phyloP scores from a whole-genome alignment of 106 monocot genomes.

The Chionographis japonica region DNA sequence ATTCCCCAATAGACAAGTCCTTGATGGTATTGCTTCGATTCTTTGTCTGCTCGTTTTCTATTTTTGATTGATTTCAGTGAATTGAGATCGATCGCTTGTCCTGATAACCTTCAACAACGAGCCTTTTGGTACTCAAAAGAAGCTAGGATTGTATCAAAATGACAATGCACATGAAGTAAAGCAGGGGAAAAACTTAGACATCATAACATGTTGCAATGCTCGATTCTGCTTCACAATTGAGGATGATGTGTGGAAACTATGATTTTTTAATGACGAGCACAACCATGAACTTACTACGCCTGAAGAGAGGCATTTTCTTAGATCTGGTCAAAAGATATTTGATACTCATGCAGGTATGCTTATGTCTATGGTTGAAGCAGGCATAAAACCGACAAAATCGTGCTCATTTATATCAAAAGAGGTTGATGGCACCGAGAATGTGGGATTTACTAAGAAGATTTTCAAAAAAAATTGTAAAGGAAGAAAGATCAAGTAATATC shows the following conservation, averaged over 20 bases:
- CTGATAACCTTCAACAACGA: constrained; percentile 10
- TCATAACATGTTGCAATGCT: constrained; percentile 18
- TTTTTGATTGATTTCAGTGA: too few species aligned
- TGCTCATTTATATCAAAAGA: not conserved
- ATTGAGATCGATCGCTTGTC: too few species aligned
- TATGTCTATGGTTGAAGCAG: constrained; percentile 6
- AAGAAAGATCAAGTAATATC: too few species aligned
- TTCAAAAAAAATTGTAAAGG: too few species aligned
- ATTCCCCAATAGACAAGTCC: too few species aligned
- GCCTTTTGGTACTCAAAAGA: constrained; percentile 27
- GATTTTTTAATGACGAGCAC: constrained; percentile 13
- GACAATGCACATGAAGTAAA: constrained; percentile 7
- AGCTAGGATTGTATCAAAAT: constrained; percentile 8
- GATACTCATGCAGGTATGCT: constrained; percentile 4
- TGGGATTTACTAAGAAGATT: too few species aligned
- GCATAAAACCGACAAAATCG: not conserved
- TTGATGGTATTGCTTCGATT: too few species aligned
- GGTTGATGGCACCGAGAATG: not conserved
- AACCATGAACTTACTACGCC: constrained; percentile 18
- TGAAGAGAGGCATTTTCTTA: constrained; percentile 21
- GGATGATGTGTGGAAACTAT: constrained; percentile 16
- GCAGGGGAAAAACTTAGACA: constrained; percentile 7
- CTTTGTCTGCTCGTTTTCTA: too few species aligned
- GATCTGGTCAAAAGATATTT: constrained; percentile 10
- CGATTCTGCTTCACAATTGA: constrained; percentile 17